Evolutionary conservation across 495 filamentous ascomycete species (phyloP), one percentile per base, ranked within the genome.

Genomic region (Penicillium parvum): DNA sequence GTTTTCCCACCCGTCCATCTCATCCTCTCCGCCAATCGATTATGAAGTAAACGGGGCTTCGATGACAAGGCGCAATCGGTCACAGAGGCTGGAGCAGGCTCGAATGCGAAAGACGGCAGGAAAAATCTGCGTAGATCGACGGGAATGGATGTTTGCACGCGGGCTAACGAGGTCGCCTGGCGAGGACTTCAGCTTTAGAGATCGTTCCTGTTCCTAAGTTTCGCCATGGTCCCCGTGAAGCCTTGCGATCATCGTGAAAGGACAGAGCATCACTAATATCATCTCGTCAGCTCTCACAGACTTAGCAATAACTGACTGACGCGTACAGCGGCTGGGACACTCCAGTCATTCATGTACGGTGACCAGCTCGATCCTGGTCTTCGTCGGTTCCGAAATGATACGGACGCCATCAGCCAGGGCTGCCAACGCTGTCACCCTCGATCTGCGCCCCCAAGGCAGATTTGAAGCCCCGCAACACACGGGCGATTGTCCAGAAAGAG

Each of bases 401-500:
- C 25, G 26, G 17, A 40, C 38, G 19, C 38, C 38, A 40, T 32
- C 17, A 40, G 38, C 26, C 8, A 40, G 14, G 37, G 26, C 17
- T 40, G 10, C 25, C 10, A 40, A 30, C 11, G 7, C 10, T 17
- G 12, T 40, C n/a, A 8, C 25, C 11, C 16, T 40, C 26, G 15
- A 40, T 29, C 20, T 23, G 11, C 12, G 12, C 10, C 27, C 28
- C 39, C 9, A 32, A 42, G 39, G 20, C 20, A 43, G 22, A 43
- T 33, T 32, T 16, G 9, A 33, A 23, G 18, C 39, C 18, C 39
- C 11, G 28, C 18, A 17, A 1, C 9, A 34, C 4, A 43, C 11
- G 12, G 30, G 32, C 22, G 15, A 43, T 43, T 43, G 1, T 14
- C 22, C 7, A 43, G 40, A 36, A 43, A 43, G 21, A 43, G 20